phyloP scores from a whole-genome alignment of 192 early-diverging fungal species.

The Backusella liffmaniae region DNA sequence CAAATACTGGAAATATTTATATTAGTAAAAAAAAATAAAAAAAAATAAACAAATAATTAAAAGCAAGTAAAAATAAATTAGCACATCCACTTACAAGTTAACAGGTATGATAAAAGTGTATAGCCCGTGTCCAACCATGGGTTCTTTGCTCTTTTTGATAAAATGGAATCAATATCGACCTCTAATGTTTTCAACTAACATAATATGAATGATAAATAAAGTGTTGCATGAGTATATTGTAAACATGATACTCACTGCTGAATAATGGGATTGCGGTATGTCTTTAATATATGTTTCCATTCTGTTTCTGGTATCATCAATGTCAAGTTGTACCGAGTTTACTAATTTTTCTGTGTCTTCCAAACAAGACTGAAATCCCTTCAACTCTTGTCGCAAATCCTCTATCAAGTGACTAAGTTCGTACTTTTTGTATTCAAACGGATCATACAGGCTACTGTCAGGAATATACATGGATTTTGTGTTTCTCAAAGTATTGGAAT shows the following conservation, averaged over 20 bases:
- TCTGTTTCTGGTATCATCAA: slow-evolving; percentile 17
- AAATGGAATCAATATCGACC: slow-evolving; percentile 33
- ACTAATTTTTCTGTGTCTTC: slow-evolving; percentile 22
- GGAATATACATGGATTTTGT: slow-evolving; percentile 19
- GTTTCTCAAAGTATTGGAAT: not conserved
- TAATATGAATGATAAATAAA: too few relatives aligned
- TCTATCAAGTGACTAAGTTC: not conserved
- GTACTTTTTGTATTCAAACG: slow-evolving; percentile 28
- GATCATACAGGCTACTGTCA: slow-evolving; percentile 7
- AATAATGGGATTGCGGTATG: slow-evolving; percentile 34
- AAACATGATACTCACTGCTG: slow-evolving; percentile 15
- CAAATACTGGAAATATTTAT: slow-evolving; percentile 16
- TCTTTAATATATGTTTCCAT: slow-evolving; percentile 31
- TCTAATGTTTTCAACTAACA: slow-evolving; percentile 35
- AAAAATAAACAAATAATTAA: not conserved
- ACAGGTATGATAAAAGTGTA: slow-evolving; percentile 28
- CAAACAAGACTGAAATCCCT: slow-evolving; percentile 4
- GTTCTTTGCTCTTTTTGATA: slow-evolving; percentile 35
- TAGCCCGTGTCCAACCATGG: slow-evolving; percentile 37
- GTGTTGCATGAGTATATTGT: not conserved
- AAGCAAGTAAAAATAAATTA: not conserved
- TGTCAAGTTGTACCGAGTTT: slow-evolving; percentile 23
- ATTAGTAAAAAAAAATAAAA: not conserved
- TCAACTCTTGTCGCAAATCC: slow-evolving; percentile 12
- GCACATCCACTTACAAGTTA: slow-evolving; percentile 24